Conservation (phyloP, 148 eudicot species). For the Suaeda aralocaspica region DNA sequence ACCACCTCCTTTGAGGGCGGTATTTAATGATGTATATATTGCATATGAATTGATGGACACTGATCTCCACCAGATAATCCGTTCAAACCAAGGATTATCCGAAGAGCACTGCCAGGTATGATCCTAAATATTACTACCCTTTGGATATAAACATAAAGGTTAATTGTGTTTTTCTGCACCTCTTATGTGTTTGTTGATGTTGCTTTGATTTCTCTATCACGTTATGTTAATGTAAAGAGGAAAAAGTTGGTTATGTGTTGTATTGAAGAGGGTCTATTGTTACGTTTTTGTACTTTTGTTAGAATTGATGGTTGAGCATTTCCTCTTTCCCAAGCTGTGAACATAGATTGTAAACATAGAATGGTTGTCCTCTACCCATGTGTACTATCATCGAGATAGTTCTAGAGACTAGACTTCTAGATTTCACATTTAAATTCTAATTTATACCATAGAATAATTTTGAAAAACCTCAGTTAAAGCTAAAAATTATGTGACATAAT, state of each 20-base stretch:
- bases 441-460: no score
- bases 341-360: neutral
- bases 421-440: no score
- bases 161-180: neutral
- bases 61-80: slow-evolving; percentile 95
- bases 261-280: neutral
- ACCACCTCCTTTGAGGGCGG: slow-evolving; percentile 78
- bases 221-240: neutral
- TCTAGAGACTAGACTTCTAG: no score
- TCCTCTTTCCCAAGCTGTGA: neutral
- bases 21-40: slow-evolving; percentile 87
- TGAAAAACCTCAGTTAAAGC: no score
- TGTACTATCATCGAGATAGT: neutral
- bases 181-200: neutral
- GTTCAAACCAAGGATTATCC: slow-evolving; percentile 82
- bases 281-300: neutral
- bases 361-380: neutral
- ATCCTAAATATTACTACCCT: neutral
- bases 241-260: no score
- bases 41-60: slow-evolving; percentile 97
- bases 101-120: slow-evolving; percentile 95
- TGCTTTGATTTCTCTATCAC: neutral
- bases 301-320: no score
- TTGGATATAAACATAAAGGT: neutral
- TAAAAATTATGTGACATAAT: no score